Evolutionary conservation across 306 rosid species (phyloP).

Genomic region (Corylus avellana): DNA sequence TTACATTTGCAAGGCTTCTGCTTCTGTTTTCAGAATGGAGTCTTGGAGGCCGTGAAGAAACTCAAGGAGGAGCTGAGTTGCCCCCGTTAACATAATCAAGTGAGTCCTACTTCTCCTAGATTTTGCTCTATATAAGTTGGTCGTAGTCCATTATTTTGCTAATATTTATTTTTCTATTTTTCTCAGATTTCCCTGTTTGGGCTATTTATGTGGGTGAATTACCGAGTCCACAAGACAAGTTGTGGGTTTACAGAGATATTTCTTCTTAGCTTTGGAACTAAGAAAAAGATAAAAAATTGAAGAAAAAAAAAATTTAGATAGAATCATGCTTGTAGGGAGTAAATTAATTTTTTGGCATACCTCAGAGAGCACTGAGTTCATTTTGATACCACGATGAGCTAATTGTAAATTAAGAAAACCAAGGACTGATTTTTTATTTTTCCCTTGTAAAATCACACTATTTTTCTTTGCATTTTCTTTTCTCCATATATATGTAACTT

Average conservation of each 20-base stretch:
- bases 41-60: slow-evolving; percentile 57
- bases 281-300: background rate
- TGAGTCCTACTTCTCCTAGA: slow-evolving; percentile 9
- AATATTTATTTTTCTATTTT: background rate
- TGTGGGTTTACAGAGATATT: background rate
- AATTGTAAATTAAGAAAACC: no score
- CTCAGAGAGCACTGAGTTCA: no score
- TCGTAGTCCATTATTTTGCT: background rate
- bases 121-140: background rate
- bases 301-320: no score
- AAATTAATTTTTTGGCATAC: no score
- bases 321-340: no score
- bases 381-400: no score
- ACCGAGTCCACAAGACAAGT: background rate
- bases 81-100: slow-evolving; percentile 12
- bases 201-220: background rate
- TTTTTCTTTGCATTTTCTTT: no score
- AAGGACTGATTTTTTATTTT: no score
- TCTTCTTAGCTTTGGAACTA: background rate
- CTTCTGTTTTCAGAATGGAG: slow-evolving; percentile 65
- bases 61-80: slow-evolving; percentile 56
- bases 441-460: no score
- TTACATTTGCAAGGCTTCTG: slow-evolving; percentile 15
- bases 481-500: no score
- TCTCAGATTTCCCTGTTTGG: background rate